Conservation (phyloP, 2,329 filamentous ascomycete species). For the Nemania abortiva region DNA sequence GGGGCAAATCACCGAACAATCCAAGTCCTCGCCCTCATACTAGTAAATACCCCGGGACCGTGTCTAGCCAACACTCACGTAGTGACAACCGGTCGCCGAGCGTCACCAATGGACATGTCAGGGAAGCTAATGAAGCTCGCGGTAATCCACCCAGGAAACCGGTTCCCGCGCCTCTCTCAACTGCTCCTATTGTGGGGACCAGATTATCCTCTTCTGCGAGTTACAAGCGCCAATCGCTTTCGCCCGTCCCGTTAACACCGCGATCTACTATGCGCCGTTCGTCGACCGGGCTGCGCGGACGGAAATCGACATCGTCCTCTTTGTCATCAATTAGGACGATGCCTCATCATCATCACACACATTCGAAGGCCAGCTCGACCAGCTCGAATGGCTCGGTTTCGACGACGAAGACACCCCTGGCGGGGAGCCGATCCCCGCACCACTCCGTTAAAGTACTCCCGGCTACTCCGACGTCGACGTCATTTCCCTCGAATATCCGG, state of each 20-base stretch:
- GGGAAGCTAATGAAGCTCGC: constrained; percentile 47
- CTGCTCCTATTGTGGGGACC: constrained; percentile 50
- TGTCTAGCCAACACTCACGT: constrained; percentile 54
- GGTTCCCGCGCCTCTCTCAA: constrained; percentile 44
- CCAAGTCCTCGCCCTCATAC: constrained; percentile 70
- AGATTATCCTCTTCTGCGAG: constrained; percentile 56
- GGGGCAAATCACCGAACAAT: constrained; percentile 62
- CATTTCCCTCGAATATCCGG: constrained; percentile 88
- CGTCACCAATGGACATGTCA: constrained; percentile 64
- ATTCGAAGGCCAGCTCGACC: constrained; percentile 94
- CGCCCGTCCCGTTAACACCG: constrained; percentile 88
- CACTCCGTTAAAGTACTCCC: constrained; percentile 95
- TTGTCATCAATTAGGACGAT: constrained; percentile 93
- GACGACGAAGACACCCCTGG: constrained; percentile 73
- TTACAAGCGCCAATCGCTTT: constrained; percentile 83
- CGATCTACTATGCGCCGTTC: constrained; percentile 86
- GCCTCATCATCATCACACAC: constrained; percentile 82
- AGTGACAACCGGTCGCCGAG: constrained; percentile 63
- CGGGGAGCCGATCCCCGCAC: constrained; percentile 80
- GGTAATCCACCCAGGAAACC: constrained; percentile 46
- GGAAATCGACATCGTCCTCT: constrained; percentile 96
- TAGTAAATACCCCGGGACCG: constrained; percentile 64
- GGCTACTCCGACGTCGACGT: constrained; percentile 79
- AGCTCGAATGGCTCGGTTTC: constrained; percentile 83
- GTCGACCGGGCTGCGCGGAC: constrained; percentile 84